Evolutionary conservation across 495 filamentous ascomycete species (phyloP).

Genomic region (Chaetomidium leptoderma): DNA sequence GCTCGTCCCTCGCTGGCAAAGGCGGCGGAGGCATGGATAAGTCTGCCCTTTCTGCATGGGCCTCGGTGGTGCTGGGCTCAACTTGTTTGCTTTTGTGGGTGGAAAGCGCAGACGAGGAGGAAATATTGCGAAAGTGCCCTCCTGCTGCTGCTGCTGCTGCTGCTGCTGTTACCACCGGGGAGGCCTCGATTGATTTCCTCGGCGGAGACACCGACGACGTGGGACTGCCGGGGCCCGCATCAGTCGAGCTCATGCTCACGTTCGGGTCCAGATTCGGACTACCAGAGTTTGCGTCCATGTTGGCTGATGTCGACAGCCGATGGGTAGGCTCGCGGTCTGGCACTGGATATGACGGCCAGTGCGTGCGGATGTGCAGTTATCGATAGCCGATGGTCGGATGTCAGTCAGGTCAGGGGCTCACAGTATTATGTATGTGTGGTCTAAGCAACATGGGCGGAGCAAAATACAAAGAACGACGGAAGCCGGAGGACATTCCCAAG

Average conservation of each 20-base stretch:
- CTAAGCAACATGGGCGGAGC: neutral
- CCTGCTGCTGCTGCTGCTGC: neutral
- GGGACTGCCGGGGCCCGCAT: neutral
- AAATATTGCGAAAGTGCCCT: constrained; percentile 22
- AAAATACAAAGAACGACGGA: constrained; percentile 1
- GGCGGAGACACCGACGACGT: neutral
- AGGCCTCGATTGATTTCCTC: neutral
- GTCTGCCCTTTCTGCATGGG: constrained; percentile 51
- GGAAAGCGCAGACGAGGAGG: constrained; percentile 29
- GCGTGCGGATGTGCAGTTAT: neutral
- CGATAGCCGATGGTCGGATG: neutral
- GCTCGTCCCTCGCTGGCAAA: constrained; percentile 1
- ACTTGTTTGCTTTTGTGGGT: constrained; percentile 52
- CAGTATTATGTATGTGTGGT: neutral
- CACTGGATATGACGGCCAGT: neutral
- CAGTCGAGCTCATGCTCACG: neutral
- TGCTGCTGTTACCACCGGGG: constrained; percentile 5
- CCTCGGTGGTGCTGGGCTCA: constrained; percentile 47
- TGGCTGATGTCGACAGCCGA: neutral
- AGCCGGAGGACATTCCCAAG: neutral
- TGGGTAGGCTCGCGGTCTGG: neutral
- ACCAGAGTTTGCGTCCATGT: constrained; percentile 16
- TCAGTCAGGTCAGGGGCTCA: neutral
- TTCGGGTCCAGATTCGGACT: constrained; percentile 9
- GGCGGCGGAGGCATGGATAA: constrained; percentile 57